Evolutionary conservation across 495 filamentous ascomycete species (phyloP).

Genomic region (Hypoxylon rickii): DNA sequence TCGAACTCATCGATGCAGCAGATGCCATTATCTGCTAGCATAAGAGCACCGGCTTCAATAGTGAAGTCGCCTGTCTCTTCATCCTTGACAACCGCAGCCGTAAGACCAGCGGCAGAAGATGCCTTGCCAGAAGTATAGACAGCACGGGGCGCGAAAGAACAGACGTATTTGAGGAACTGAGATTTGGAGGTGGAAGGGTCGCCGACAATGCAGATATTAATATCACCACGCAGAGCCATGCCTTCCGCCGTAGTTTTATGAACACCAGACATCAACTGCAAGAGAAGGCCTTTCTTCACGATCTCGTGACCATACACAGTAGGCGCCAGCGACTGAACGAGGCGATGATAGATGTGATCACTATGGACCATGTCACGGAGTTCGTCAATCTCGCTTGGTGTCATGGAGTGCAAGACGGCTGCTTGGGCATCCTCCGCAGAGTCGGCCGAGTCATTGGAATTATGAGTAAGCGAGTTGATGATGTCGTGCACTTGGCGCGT

Average conservation of each 20-base stretch:
- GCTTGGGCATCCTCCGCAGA: constrained; percentile 85
- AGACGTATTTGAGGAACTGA: constrained; percentile 98
- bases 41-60: constrained; percentile 96
- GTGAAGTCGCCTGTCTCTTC: constrained; percentile 98
- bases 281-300: constrained; percentile 93
- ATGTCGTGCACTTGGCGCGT: constrained; percentile 64
- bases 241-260: constrained; percentile 88
- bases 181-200: constrained; percentile 98
- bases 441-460: constrained; percentile 61
- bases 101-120: constrained; percentile 96
- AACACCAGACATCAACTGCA: constrained; percentile 93
- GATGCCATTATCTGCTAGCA: constrained; percentile 96
- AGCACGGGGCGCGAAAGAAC: constrained; percentile 90
- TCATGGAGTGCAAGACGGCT: constrained; percentile 81
- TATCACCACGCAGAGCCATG: constrained; percentile 91
- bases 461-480: constrained; percentile 78
- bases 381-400: constrained; percentile 84
- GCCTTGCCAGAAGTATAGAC: constrained; percentile 99
- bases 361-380: constrained; percentile 91
- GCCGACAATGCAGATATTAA: constrained; percentile 98
- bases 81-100: constrained; percentile 95
- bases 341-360: constrained; percentile 89
- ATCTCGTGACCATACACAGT: constrained; percentile 97
- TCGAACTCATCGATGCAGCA: constrained; percentile 99
- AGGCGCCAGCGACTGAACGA: constrained; percentile 94